Evolutionary conservation across 2,329 filamentous ascomycete genomes (phyloP).

Genomic region (Calonectria pseudoreteaudii): DNA sequence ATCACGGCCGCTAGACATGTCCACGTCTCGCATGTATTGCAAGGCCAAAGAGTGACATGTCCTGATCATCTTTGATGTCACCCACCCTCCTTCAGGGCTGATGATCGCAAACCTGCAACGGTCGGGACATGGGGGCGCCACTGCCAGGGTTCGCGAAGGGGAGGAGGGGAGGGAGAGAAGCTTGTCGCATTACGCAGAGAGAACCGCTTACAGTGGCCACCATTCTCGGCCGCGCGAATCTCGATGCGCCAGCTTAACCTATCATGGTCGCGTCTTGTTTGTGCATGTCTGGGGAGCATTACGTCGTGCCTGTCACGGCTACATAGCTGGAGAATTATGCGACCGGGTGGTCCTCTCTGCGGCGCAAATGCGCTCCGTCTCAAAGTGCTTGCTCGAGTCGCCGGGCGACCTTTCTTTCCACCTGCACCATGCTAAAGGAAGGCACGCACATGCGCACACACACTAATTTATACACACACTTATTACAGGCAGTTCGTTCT

Average conservation of each 20-base stretch:
- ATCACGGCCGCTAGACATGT: background rate
- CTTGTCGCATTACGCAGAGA: background rate
- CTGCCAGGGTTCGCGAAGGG: background rate
- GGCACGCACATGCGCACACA: too few species aligned
- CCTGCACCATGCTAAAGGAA: background rate
- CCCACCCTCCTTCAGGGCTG: background rate
- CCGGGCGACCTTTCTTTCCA: background rate
- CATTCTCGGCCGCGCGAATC: background rate
- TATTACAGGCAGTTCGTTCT: background rate
- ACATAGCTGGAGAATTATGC: background rate
- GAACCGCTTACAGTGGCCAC: background rate
- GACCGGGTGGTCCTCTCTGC: background rate
- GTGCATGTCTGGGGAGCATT: slow-evolving; percentile 1
- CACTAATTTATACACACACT: background rate
- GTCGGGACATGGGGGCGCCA: slow-evolving; percentile 1
- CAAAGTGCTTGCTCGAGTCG: slow-evolving; percentile 5
- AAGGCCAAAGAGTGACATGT: slow-evolving; percentile 19
- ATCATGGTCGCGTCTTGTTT: background rate
- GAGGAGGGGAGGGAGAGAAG: background rate
- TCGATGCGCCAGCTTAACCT: slow-evolving; percentile 11
- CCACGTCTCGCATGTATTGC: background rate
- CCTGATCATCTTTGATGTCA: slow-evolving; percentile 18
- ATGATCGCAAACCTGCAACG: slow-evolving; percentile 8
- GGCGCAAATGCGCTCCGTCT: slow-evolving; percentile 7
- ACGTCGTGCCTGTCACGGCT: slow-evolving; percentile 11